Evolutionary conservation across 2,329 filamentous ascomycete species (phyloP).

Genomic region (Capronia epimyces): DNA sequence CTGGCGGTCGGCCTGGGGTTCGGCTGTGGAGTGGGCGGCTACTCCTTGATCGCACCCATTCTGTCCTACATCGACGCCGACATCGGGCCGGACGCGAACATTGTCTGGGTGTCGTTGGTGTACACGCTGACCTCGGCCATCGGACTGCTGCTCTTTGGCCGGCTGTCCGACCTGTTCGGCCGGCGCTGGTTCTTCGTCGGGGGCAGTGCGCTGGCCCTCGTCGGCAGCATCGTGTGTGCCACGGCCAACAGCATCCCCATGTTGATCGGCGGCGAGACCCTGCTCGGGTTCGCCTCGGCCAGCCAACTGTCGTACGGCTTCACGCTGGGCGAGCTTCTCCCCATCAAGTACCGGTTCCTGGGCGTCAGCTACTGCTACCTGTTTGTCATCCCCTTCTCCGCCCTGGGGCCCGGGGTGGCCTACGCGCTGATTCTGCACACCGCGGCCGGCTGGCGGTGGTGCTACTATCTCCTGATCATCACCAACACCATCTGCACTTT

Average conservation of each 20-base stretch:
- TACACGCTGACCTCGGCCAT: slow-evolving; percentile 30
- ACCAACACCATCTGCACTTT: slow-evolving; percentile 37
- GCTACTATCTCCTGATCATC: slow-evolving; percentile 47
- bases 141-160: slow-evolving; percentile 33
- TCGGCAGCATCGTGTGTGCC: slow-evolving; percentile 37
- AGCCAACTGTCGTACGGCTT: slow-evolving; percentile 38
- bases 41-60: not conserved
- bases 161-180: slow-evolving; percentile 35
- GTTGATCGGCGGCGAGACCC: slow-evolving; percentile 36
- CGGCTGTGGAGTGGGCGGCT: not conserved
- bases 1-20: not conserved
- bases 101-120: slow-evolving; percentile 30
- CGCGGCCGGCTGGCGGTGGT: slow-evolving; percentile 42
- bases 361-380: slow-evolving; percentile 34
- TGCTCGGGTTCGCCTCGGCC: slow-evolving; percentile 36
- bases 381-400: slow-evolving; percentile 32
- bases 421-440: slow-evolving; percentile 42
- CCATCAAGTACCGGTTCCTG: slow-evolving; percentile 36
- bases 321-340: slow-evolving; percentile 38
- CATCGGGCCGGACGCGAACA: slow-evolving; percentile 31
- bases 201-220: slow-evolving; percentile 32
- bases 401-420: slow-evolving; percentile 45
- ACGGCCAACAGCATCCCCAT: slow-evolving; percentile 35
- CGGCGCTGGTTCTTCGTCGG: slow-evolving; percentile 34
- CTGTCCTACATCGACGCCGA: slow-evolving; percentile 28